Conservation (phyloP, 2,329 filamentous ascomycete genomes). For the Scedosporium apiospermum region DNA sequence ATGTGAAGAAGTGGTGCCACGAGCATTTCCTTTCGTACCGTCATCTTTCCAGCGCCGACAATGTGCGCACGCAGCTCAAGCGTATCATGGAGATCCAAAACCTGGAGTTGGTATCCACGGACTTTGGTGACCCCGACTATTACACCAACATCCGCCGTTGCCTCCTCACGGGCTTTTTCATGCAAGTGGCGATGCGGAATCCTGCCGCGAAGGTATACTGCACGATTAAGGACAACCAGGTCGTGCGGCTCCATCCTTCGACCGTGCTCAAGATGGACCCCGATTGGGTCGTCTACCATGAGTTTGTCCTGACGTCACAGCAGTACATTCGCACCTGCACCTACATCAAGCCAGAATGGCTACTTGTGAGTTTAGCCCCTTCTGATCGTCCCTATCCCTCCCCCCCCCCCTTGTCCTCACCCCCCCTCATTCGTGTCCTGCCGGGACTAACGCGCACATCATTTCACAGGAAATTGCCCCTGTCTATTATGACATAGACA, state of each 20-base stretch:
- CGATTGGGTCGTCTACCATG: slow-evolving; percentile 97
- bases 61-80: slow-evolving; percentile 82
- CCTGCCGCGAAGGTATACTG: slow-evolving; percentile 80
- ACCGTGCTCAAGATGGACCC: slow-evolving; percentile 81
- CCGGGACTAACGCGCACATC: slow-evolving; percentile 2
- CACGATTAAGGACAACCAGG: slow-evolving; percentile 95
- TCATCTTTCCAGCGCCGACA: slow-evolving; percentile 84
- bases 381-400: neutral
- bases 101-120: slow-evolving; percentile 76
- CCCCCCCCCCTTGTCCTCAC: neutral
- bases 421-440: neutral
- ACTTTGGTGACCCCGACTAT: slow-evolving; percentile 93
- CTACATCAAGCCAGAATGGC: slow-evolving; percentile 85
- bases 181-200: slow-evolving; percentile 97
- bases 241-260: slow-evolving; percentile 84
- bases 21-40: slow-evolving; percentile 90
- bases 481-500: slow-evolving; percentile 77
- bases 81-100: slow-evolving; percentile 94
- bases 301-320: slow-evolving; percentile 96
- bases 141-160: slow-evolving; percentile 95
- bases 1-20: slow-evolving; percentile 88
- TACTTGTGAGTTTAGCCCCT: slow-evolving; percentile 53
- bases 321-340: slow-evolving; percentile 96
- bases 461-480: slow-evolving; percentile 73
- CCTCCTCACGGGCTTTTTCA: slow-evolving; percentile 92